Conservation (phyloP, 2,329 filamentous ascomycete species). For the Helicocarpus griseus region DNA sequence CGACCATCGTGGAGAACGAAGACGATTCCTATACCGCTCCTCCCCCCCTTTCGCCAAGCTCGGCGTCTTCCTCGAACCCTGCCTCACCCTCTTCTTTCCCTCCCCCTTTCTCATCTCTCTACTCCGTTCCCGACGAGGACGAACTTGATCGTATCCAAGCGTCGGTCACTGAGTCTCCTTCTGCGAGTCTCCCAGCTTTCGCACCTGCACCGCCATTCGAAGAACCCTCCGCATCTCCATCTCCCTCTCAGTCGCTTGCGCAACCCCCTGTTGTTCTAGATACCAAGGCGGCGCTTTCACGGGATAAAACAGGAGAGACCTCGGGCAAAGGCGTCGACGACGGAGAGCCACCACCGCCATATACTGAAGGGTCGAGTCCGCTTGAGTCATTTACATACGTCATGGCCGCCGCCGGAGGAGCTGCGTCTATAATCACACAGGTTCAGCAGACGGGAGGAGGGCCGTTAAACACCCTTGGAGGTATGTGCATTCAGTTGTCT, state of each 20-base stretch:
- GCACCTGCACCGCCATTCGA: slow-evolving; percentile 43
- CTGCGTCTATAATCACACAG: slow-evolving; percentile 97
- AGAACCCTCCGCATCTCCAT: slow-evolving; percentile 38
- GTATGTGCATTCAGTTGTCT: slow-evolving; percentile 38
- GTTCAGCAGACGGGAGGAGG: slow-evolving; percentile 84
- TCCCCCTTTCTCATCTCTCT: slow-evolving; percentile 56
- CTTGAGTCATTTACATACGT: slow-evolving; percentile 88
- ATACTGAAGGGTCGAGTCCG: slow-evolving; percentile 88
- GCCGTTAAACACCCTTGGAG: slow-evolving; percentile 80
- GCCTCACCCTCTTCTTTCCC: slow-evolving; percentile 44
- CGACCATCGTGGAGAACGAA: slow-evolving; percentile 31
- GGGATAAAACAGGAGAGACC: slow-evolving; percentile 66
- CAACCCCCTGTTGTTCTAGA: slow-evolving; percentile 51
- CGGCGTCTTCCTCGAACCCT: slow-evolving; percentile 35
- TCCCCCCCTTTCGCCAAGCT: slow-evolving; percentile 22
- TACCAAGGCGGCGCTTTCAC: slow-evolving; percentile 75
- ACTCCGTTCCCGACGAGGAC: slow-evolving; percentile 40
- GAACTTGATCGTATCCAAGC: slow-evolving; percentile 28
- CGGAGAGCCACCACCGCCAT: slow-evolving; percentile 87
- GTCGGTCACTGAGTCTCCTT: slow-evolving; percentile 38
- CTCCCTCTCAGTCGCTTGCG: slow-evolving; percentile 32
- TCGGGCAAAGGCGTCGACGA: slow-evolving; percentile 66
- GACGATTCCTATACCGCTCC: slow-evolving; percentile 31
- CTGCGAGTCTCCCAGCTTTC: slow-evolving; percentile 40
- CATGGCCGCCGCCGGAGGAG: slow-evolving; percentile 95